Evolutionary conservation across 176 grass and related monocot species (phyloP).

Genomic region (Cenchrus purpureus): DNA sequence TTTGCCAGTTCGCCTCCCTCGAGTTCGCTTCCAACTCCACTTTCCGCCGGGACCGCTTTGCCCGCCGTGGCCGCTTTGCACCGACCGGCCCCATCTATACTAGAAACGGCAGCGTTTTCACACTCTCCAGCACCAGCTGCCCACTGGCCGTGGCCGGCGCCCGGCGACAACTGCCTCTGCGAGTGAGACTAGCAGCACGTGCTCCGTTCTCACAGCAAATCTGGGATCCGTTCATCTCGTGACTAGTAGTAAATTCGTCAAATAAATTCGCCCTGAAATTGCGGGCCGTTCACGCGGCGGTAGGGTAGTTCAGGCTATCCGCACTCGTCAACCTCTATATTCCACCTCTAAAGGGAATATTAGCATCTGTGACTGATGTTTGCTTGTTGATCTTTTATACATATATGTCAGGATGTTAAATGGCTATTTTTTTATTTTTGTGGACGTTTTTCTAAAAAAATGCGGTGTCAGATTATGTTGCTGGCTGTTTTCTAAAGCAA

Average conservation of each 20-base stretch:
- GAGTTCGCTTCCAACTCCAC: not conserved
- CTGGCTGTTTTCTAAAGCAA: too few species aligned
- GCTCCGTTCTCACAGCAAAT: not conserved
- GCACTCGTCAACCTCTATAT: too few species aligned
- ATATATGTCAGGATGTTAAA: too few species aligned
- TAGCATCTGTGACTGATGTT: too few species aligned
- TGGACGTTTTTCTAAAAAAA: too few species aligned
- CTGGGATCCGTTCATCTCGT: not conserved
- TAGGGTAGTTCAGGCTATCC: not conserved
- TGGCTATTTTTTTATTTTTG: too few species aligned
- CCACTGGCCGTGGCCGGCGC: too few species aligned
- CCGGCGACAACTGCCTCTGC: not conserved
- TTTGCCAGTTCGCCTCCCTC: not conserved
- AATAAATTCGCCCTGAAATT: not conserved
- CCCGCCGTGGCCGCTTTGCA: conserved; percentile 21
- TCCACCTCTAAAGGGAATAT: too few species aligned
- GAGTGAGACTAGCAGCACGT: not conserved
- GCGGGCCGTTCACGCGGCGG: not conserved
- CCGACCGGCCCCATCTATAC: not conserved
- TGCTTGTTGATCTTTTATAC: too few species aligned
- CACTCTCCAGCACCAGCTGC: not conserved
- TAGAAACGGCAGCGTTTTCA: not conserved
- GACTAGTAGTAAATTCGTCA: too few species aligned
- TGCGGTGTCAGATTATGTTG: too few species aligned
- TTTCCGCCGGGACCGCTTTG: not conserved